phyloP scores from a whole-genome alignment of 495 filamentous ascomycete genomes.

The Elasticomyces elasticus region DNA sequence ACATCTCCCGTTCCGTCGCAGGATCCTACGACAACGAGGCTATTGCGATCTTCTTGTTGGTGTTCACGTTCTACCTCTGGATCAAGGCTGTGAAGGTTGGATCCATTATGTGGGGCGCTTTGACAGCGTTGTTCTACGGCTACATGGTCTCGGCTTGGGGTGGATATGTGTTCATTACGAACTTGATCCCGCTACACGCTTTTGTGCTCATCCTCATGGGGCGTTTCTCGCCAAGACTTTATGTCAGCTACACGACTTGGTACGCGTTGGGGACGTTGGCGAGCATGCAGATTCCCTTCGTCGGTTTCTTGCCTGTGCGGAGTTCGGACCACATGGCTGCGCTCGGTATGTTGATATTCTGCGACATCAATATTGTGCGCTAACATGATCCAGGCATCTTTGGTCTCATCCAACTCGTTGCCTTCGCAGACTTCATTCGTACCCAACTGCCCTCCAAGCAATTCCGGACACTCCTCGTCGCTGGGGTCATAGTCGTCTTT shows the following conservation, averaged over 20 bases:
- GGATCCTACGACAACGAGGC: conserved; percentile 99
- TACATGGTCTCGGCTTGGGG: conserved; percentile 99
- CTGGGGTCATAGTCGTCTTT: conserved; percentile 68
- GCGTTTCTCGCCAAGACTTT: conserved; percentile 82
- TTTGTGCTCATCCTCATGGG: conserved; percentile 97
- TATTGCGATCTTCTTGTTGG: conserved; percentile 96
- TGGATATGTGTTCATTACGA: conserved; percentile 99
- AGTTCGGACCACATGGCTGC: conserved; percentile 99
- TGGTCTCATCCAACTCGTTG: conserved; percentile 88
- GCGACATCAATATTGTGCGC: conserved; percentile 26
- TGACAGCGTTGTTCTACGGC: conserved; percentile 94
- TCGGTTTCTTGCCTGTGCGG: conserved; percentile 90
- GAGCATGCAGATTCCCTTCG: conserved; percentile 99
- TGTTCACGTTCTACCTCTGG: conserved; percentile 98
- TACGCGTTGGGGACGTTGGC: conserved; percentile 92
- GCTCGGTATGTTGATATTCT: conserved; percentile 48
- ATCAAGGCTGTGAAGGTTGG: conserved; percentile 96
- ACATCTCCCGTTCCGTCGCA: conserved; percentile 94
- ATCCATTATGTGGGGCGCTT: conserved; percentile 87
- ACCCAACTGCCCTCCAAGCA: conserved; percentile 80
- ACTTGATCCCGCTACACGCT: conserved; percentile 87
- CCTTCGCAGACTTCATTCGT: conserved; percentile 83
- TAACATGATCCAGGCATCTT: conserved; percentile 61
- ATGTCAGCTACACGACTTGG: conserved; percentile 96
- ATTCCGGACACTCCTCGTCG: conserved; percentile 76